These are phyloP conservation scores for Pluteus cervinus DNA, from an alignment of 768 basidiomycete species.

Conservation along the genomic window DNA sequence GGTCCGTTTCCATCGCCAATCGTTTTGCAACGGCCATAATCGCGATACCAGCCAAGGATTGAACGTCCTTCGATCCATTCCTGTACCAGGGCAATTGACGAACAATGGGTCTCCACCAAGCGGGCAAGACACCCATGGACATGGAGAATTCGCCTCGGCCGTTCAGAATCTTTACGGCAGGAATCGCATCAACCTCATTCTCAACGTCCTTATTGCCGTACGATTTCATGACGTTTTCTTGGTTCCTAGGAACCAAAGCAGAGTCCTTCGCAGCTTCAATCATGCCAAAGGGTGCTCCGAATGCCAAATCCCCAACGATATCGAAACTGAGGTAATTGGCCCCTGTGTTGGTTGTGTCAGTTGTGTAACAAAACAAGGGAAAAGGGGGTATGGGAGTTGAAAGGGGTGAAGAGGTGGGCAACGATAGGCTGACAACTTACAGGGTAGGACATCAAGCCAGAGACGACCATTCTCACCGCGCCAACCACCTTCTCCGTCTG, in stretches of 20 bases:
- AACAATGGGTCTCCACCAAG: constrained; percentile 62
- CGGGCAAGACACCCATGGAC: constrained; percentile 73
- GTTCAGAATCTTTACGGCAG: constrained; percentile 83
- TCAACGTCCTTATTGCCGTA: constrained; percentile 40
- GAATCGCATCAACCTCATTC: constrained; percentile 52
- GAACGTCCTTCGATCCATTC: constrained; percentile 58
- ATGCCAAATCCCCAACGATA: constrained; percentile 84
- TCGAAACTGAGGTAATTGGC: constrained; percentile 52
- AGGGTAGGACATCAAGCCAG: constrained; percentile 73
- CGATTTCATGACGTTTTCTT: constrained; percentile 46
- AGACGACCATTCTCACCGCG: constrained; percentile 52
- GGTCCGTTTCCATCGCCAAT: constrained; percentile 59
- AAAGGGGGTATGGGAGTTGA: constrained; percentile 8
- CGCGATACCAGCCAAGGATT: constrained; percentile 73
- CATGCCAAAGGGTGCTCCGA: constrained; percentile 90
- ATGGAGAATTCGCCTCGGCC: constrained; percentile 84
- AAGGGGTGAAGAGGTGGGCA: too few species aligned
- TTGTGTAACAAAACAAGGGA: constrained; percentile 1
- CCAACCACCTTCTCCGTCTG: constrained; percentile 65
- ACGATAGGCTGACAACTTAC: constrained; percentile 31
- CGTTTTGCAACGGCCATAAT: constrained; percentile 78
- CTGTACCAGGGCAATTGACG: constrained; percentile 72
- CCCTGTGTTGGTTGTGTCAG: constrained; percentile 26
- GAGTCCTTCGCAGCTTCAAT: constrained; percentile 65
- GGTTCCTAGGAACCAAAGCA: constrained; percentile 59